Evolutionary conservation across 768 basidiomycete genomes (phyloP).

Genomic region (Mycena maculata): DNA sequence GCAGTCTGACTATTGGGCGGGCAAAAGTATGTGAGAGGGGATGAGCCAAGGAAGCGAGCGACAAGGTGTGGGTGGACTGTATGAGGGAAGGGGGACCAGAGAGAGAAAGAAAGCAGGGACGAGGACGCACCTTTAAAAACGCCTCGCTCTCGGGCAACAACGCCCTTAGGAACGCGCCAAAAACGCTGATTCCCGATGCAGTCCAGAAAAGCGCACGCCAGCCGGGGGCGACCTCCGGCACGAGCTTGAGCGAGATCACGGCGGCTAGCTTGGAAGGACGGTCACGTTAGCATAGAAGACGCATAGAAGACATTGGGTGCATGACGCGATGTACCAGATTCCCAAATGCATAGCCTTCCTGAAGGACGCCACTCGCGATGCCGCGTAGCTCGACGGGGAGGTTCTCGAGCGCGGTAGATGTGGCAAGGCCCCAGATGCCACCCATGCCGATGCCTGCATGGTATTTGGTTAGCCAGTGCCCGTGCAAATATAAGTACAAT

Average conservation of each 20-base stretch:
- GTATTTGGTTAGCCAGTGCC: constrained; percentile 10
- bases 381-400: constrained; percentile 25
- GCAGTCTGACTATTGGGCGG: constrained; percentile 10
- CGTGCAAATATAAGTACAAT: constrained; percentile 16
- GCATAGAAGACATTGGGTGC: constrained; percentile 4
- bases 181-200: constrained; percentile 73
- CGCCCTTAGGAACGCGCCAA: constrained; percentile 75
- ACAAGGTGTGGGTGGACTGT: background rate
- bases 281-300: constrained; percentile 11
- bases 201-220: constrained; percentile 91
- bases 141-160: constrained; percentile 81
- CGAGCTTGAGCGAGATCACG: constrained; percentile 80
- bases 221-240: constrained; percentile 51
- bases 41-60: constrained; percentile 3
- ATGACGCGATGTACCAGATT: constrained; percentile 16
- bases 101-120: constrained; percentile 8
- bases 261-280: constrained; percentile 64
- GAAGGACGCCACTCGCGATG: constrained; percentile 13
- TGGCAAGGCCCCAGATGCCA: constrained; percentile 19
- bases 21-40: background rate
- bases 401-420: constrained; percentile 24
- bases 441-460: constrained; percentile 25
- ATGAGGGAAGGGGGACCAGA: constrained; percentile 4
- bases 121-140: constrained; percentile 23
- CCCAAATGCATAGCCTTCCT: constrained; percentile 20